Evolutionary conservation across 2,329 filamentous ascomycete genomes (phyloP).

Genomic region (Beauveria pseudobassiana): DNA sequence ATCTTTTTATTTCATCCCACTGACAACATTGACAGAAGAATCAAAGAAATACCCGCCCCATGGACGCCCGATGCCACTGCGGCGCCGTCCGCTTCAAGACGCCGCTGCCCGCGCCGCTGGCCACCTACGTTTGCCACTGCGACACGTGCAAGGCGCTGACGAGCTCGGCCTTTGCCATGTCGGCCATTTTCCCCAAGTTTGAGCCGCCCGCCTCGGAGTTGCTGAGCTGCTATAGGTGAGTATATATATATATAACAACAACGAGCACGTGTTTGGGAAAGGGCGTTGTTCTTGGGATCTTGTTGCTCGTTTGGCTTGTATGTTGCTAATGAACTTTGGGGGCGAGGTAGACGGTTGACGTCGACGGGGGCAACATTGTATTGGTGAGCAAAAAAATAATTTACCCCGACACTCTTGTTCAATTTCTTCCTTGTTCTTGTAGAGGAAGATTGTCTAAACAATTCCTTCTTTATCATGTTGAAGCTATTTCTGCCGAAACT

Average conservation of each 20-base stretch:
- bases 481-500: constrained; percentile 57
- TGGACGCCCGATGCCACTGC: constrained; percentile 60
- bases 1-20: too few relatives aligned
- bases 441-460: background rate
- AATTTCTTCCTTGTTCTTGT: background rate
- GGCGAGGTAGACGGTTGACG: constrained; percentile 42
- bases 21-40: background rate
- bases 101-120: constrained; percentile 49
- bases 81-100: constrained; percentile 55
- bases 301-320: background rate
- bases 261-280: too few relatives aligned
- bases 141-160: constrained; percentile 58
- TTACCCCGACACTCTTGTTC: background rate
- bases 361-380: constrained; percentile 49
- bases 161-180: constrained; percentile 59
- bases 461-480: constrained; percentile 16
- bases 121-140: constrained; percentile 68
- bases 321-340: background rate
- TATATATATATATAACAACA: constrained; percentile 8
- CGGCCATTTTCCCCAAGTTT: constrained; percentile 64
- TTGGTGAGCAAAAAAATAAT: constrained; percentile 35
- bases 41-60: constrained; percentile 19
- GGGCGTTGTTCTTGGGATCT: too few relatives aligned
- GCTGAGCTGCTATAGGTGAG: constrained; percentile 49
- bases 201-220: constrained; percentile 40